Conservation (phyloP, 768 basidiomycete genomes). For the Naematelia aurantialba region DNA sequence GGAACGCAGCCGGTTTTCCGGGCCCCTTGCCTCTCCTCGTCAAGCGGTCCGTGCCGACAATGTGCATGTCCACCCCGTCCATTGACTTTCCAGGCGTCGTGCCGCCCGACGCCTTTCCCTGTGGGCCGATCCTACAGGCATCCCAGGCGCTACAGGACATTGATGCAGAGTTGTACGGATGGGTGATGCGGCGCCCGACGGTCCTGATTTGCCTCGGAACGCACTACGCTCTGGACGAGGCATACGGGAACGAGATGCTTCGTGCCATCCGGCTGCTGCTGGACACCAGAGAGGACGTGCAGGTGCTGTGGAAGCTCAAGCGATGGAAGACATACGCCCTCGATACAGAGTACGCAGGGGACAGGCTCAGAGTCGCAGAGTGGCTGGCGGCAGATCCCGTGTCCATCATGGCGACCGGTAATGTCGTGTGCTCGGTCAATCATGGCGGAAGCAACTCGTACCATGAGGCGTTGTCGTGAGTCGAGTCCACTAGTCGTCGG, state of each 20-base stretch:
- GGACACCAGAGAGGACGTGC: conserved; percentile 18
- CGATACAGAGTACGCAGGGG: conserved; percentile 5
- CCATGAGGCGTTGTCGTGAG: conserved; percentile 25
- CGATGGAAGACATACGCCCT: conserved; percentile 15
- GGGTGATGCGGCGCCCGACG: conserved; percentile 12
- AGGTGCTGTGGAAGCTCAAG: conserved; percentile 24
- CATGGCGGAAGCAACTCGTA: conserved; percentile 29
- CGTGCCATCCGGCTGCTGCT: conserved; percentile 13
- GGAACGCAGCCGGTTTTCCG: conserved; percentile 18
- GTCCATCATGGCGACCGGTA: conserved; percentile 20
- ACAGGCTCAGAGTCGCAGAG: conserved; percentile 21
- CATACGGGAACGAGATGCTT: conserved; percentile 12
- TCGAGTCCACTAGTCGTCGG: too few species aligned
- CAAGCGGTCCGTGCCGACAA: background rate
- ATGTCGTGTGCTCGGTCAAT: conserved; percentile 16
- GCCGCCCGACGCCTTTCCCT: conserved; percentile 16
- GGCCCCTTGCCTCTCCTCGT: conserved; percentile 16
- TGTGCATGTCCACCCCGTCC: conserved; percentile 23
- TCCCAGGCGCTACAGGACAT: conserved; percentile 5
- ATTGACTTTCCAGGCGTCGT: conserved; percentile 20
- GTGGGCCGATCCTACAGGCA: conserved; percentile 24
- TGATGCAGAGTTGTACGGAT: conserved; percentile 19
- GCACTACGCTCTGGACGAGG: conserved; percentile 6
- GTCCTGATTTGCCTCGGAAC: conserved; percentile 27
- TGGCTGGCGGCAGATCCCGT: conserved; percentile 27